Evolutionary conservation across 352 stramenopile species (phyloP).

Genomic region (Blastocystis sp.): DNA sequence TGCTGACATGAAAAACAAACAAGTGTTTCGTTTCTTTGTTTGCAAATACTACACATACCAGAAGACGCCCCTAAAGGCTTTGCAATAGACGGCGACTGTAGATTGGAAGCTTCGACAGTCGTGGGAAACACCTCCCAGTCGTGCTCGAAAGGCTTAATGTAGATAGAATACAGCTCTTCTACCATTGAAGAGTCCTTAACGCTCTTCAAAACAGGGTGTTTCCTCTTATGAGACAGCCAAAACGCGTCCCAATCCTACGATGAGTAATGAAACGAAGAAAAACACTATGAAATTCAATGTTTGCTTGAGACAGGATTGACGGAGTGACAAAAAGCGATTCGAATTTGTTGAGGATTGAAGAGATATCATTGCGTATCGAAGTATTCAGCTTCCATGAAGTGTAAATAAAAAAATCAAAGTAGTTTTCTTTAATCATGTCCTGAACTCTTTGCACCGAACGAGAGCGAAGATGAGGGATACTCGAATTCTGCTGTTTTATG

Average conservation of each 20-base stretch:
- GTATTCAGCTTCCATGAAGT: not conserved
- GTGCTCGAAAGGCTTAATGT: not conserved
- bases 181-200: not conserved
- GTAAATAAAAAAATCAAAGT: conserved; percentile 3
- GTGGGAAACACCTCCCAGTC: not conserved
- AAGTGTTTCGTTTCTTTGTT: not conserved
- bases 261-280: not conserved
- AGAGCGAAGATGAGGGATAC: not conserved
- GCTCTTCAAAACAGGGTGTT: not conserved
- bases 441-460: not conserved
- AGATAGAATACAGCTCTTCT: not conserved
- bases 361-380: not conserved
- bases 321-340: not conserved
- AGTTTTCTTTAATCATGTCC: not conserved
- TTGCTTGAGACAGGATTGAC: not conserved
- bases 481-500: not conserved
- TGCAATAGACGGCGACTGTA: no score
- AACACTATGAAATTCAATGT: not conserved
- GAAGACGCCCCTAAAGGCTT: no score
- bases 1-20: not conserved
- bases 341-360: not conserved
- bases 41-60: not conserved
- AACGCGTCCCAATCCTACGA: not conserved
- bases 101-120: no score
- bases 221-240: not conserved